Evolutionary conservation across 225 moss, liverwort and hornwort genomes (phyloP), one percentile per base, ranked within the genome.

Genomic region (Lunularia cruciata): DNA sequence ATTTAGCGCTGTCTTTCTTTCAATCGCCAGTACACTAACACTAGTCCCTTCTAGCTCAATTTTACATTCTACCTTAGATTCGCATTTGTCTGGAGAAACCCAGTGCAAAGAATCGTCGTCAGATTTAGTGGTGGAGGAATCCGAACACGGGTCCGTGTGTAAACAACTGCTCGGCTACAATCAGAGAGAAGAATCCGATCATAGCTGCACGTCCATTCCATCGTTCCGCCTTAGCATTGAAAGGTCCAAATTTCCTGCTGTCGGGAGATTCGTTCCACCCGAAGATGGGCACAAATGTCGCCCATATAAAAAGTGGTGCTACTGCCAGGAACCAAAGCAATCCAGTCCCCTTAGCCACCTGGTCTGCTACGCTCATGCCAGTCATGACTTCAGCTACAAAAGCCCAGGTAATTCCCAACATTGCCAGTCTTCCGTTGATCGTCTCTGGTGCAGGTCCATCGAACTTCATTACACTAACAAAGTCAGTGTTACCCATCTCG

Each of bases 401-500:
- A 0, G 88, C 94, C 94, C 94, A 95, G 0, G 80, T 82, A 14
- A 92, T 88, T 0, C 94, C 94, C 26, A 95, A n/a, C 94, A 95
- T 95, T 0, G 94, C 91, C 26, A 95, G 54, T 0, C 94, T 81
- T 32, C 87, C 84, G 70, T 94, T 94, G 78, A 94, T 93, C 0
- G 93, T 93, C 66, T 93, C 90, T 0, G 92, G 94, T 15, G 86
- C 94, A 3, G 91, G 91, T 0, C 94, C 94, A 23, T 94, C 94
- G 27, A 89, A 91, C 14, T 81, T 95, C 94, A 95, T 89, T 52
- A 91, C 64, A 11, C 88, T 89, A 0, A 43, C 0, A 1, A 73
- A n/a, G 3, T 51, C 45, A 0, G 84, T 89, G 65, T 95, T 91
- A 0, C 94, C 94, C 0, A 70, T 40, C 10, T 95, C 94, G 0